phyloP scores from a whole-genome alignment of 2,329 filamentous ascomycete species.

The Botryotinia calthae region DNA sequence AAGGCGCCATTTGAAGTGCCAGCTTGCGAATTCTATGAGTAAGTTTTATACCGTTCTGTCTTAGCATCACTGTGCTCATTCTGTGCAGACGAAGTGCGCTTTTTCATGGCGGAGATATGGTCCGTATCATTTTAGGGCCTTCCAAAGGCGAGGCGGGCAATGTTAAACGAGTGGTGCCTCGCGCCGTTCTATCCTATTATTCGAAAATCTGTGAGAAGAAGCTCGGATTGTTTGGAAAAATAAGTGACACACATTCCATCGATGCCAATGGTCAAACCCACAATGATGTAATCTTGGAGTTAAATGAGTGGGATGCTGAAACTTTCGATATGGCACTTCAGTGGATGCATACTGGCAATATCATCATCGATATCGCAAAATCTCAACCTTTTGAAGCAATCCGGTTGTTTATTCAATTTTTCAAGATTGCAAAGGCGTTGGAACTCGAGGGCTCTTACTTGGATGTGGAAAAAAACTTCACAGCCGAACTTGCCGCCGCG shows the following conservation, averaged over 20 bases:
- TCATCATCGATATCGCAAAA: background rate
- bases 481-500: background rate
- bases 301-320: background rate
- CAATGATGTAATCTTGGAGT: background rate
- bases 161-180: background rate
- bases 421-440: background rate
- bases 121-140: background rate
- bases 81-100: background rate
- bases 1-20: background rate
- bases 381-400: background rate
- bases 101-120: background rate
- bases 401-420: background rate
- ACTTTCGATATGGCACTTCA: conserved; percentile 15
- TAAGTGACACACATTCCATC: too few species aligned
- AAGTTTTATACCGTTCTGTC: background rate
- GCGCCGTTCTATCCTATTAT: background rate
- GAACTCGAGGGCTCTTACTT: background rate
- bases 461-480: background rate
- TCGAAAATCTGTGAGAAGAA: background rate
- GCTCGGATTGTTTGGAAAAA: background rate
- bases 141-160: background rate
- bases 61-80: background rate
- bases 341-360: conserved; percentile 15
- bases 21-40: background rate
- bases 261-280: background rate